phyloP scores from a whole-genome alignment of 768 basidiomycete species.

The Calocybe indica region DNA sequence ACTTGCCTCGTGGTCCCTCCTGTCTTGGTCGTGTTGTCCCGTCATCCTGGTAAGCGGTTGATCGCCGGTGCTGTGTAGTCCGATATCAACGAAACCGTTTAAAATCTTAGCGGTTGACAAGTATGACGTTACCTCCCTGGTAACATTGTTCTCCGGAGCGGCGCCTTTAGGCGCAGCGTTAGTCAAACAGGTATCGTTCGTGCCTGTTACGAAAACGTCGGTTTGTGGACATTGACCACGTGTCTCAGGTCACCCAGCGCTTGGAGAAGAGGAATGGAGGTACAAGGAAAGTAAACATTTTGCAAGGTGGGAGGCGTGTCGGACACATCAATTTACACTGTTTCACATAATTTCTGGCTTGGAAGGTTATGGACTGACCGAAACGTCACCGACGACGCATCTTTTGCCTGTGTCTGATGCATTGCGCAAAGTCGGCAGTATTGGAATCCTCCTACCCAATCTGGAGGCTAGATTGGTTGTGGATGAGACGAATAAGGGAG shows the following conservation, averaged over 20 bases:
- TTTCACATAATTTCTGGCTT: background rate
- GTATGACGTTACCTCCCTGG: slow-evolving; percentile 60
- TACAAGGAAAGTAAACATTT: slow-evolving; percentile 36
- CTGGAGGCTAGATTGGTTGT: slow-evolving; percentile 70
- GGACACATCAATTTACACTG: background rate
- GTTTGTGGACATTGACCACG: background rate
- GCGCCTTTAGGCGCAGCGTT: slow-evolving; percentile 73
- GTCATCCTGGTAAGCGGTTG: slow-evolving; percentile 53
- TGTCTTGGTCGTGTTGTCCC: slow-evolving; percentile 69
- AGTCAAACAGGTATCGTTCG: slow-evolving; percentile 37
- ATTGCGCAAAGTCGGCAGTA: slow-evolving; percentile 50
- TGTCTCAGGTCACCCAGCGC: slow-evolving; percentile 28
- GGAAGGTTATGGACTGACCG: slow-evolving; percentile 73
- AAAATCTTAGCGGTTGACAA: slow-evolving; percentile 45
- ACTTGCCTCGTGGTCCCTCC: slow-evolving; percentile 68
- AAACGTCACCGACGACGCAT: slow-evolving; percentile 72
- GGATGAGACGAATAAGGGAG: slow-evolving; percentile 48
- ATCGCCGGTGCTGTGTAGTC: background rate
- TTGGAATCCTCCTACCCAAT: slow-evolving; percentile 69
- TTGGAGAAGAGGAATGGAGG: slow-evolving; percentile 25
- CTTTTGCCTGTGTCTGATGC: slow-evolving; percentile 40
- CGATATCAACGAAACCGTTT: background rate
- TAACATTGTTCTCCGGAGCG: slow-evolving; percentile 63
- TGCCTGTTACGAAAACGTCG: slow-evolving; percentile 13
- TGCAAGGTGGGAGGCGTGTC: slow-evolving; percentile 39